These are phyloP conservation scores for Acacia pycnantha DNA, from an alignment of 331 rosid genomes.

Conservation along the genomic window DNA sequence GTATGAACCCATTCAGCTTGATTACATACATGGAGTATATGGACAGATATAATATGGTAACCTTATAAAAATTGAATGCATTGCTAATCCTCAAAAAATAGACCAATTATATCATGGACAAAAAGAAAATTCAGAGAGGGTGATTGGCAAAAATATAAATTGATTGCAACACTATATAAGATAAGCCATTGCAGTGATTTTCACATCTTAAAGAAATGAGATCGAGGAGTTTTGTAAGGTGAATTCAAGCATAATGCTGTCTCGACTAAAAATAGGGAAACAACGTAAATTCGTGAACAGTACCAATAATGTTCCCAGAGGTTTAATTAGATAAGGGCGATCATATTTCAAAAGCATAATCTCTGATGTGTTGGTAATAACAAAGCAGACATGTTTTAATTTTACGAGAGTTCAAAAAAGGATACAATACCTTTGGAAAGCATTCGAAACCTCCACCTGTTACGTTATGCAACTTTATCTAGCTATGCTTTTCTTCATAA, in stretches of 20 bases:
- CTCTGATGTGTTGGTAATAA: neutral
- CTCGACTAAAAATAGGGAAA: neutral
- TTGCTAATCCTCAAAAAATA: too few relatives aligned
- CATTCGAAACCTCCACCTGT: slow-evolving; percentile 96
- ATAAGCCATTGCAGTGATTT: too few relatives aligned
- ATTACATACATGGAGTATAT: too few relatives aligned
- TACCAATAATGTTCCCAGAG: neutral
- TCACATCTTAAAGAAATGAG: neutral
- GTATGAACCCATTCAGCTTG: too few relatives aligned
- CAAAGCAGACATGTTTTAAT: neutral
- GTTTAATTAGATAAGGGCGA: neutral
- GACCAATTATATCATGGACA: too few relatives aligned
- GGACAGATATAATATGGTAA: too few relatives aligned
- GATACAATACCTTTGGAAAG: slow-evolving; percentile 69
- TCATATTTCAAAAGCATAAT: neutral
- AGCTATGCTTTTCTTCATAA: neutral
- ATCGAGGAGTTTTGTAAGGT: neutral
- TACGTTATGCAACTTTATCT: slow-evolving; percentile 24
- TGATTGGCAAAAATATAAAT: too few relatives aligned
- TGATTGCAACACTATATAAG: too few relatives aligned
- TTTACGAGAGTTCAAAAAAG: neutral
- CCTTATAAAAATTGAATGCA: too few relatives aligned
- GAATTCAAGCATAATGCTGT: neutral
- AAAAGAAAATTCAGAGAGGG: too few relatives aligned
- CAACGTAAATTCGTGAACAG: neutral